These are phyloP conservation scores for Hericium rajendrae DNA, from an alignment of 768 basidiomycete species.

Conservation along the genomic window DNA sequence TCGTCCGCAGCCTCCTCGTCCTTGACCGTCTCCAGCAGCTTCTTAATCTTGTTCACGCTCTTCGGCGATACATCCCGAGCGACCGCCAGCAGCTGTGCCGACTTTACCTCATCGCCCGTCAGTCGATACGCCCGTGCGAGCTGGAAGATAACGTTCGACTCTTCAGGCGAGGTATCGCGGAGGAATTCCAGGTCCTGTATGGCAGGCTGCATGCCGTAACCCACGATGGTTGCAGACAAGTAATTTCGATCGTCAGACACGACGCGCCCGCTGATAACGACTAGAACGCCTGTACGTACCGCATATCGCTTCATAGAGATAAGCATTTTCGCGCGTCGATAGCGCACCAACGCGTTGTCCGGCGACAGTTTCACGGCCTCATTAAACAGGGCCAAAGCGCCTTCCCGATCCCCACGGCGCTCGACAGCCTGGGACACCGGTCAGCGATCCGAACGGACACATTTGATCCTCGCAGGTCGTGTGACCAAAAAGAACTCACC, in stretches of 20 bases:
- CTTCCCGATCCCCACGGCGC: constrained; percentile 66
- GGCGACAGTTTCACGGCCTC: constrained; percentile 71
- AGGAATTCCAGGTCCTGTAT: constrained; percentile 74
- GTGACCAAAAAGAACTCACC: constrained; percentile 43
- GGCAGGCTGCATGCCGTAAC: constrained; percentile 46
- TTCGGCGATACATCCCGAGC: constrained; percentile 94
- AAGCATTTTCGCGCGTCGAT: constrained; percentile 87
- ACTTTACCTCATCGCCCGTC: constrained; percentile 67
- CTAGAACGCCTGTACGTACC: constrained; percentile 38
- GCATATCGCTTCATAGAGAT: constrained; percentile 76
- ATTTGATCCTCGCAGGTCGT: background rate
- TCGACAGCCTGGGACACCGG: constrained; percentile 63
- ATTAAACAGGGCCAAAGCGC: constrained; percentile 74
- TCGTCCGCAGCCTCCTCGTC: constrained; percentile 49
- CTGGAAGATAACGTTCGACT: constrained; percentile 95
- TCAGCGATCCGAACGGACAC: constrained; percentile 5
- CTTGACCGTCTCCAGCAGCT: constrained; percentile 59
- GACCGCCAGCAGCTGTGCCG: constrained; percentile 77
- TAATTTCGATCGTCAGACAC: constrained; percentile 16
- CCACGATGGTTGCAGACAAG: background rate
- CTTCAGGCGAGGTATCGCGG: constrained; percentile 78
- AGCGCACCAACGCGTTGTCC: constrained; percentile 87
- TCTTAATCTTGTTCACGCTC: constrained; percentile 74
- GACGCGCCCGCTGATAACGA: background rate
- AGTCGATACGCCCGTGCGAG: constrained; percentile 86